phyloP scores from a whole-genome alignment of 176 grass and related monocot species.

The Pontederia paniculata region DNA sequence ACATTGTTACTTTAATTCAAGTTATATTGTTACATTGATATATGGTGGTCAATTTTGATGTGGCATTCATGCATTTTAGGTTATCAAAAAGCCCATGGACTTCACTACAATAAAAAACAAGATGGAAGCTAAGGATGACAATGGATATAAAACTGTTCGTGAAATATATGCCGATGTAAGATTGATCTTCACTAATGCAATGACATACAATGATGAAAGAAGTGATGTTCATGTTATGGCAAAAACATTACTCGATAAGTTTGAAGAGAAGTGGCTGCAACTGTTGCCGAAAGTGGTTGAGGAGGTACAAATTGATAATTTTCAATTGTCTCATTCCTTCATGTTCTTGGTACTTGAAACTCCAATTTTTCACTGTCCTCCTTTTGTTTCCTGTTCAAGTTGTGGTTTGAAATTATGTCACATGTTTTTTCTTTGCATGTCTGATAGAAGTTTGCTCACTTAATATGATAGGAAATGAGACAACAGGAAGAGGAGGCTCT shows the following conservation, averaged over 20 bases:
- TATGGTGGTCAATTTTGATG: no score
- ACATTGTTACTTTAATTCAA: constrained; percentile 1
- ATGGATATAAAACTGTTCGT: constrained; percentile 61
- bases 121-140: constrained; percentile 80
- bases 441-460: neutral
- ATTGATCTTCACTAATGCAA: constrained; percentile 90
- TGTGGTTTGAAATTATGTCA: constrained; percentile 1
- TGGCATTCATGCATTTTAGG: constrained; percentile 25
- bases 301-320: constrained; percentile 37
- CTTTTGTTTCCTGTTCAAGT: neutral
- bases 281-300: constrained; percentile 75
- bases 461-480: constrained; percentile 56
- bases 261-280: constrained; percentile 82
- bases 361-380: neutral
- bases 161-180: constrained; percentile 91
- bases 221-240: constrained; percentile 69
- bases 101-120: constrained; percentile 67
- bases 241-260: constrained; percentile 70
- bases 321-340: neutral
- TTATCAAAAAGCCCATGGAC: constrained; percentile 92
- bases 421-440: no score
- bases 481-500: constrained; percentile 61
- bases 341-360: neutral
- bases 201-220: constrained; percentile 69
- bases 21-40: neutral